A percentile compares a stretch with the other conserved stretches of the same genome.
Conservation (phyloP, 75 land plant genomes). For the Pinus albicaulis region DNA sequence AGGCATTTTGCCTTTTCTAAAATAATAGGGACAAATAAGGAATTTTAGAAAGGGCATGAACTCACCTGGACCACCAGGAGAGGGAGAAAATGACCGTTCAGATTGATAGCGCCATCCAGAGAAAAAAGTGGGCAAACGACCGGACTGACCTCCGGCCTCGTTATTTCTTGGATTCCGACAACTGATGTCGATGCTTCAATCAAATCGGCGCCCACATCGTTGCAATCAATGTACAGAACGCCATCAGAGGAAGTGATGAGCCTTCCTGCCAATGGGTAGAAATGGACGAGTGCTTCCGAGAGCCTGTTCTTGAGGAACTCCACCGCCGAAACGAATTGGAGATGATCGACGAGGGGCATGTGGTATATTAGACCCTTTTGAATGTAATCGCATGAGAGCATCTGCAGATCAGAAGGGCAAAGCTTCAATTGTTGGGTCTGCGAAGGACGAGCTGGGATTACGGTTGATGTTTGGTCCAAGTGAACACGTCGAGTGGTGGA, state of each 20-base stretch:
- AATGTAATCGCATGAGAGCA: conserved; percentile 9
- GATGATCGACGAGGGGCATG: not conserved
- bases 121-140: conserved; percentile 45
- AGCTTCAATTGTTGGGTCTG: too few relatives aligned
- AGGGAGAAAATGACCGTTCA: conserved; percentile 50
- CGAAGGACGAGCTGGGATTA: too few relatives aligned
- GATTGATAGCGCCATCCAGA: conserved; percentile 34
- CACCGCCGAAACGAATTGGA: not conserved
- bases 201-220: conserved; percentile 10
- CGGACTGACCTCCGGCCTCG: too few relatives aligned
- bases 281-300: conserved; percentile 1
- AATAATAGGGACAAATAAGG: too few relatives aligned
- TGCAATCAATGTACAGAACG: conserved; percentile 6
- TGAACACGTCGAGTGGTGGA: too few relatives aligned
- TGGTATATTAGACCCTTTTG: conserved; percentile 1
- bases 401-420: conserved; percentile 4
- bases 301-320: not conserved
- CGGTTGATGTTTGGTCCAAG: too few relatives aligned
- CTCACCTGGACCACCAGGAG: conserved; percentile 56
- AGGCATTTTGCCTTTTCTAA: too few relatives aligned
- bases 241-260: conserved; percentile 4
- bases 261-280: conserved; percentile 14
- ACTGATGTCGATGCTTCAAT: not conserved
- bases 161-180: too few relatives aligned
- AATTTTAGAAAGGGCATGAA: too few relatives aligned